These are phyloP conservation scores for Ramichloridium luteum DNA, from an alignment of 2,329 filamentous ascomycete genomes.

Conservation along the genomic window DNA sequence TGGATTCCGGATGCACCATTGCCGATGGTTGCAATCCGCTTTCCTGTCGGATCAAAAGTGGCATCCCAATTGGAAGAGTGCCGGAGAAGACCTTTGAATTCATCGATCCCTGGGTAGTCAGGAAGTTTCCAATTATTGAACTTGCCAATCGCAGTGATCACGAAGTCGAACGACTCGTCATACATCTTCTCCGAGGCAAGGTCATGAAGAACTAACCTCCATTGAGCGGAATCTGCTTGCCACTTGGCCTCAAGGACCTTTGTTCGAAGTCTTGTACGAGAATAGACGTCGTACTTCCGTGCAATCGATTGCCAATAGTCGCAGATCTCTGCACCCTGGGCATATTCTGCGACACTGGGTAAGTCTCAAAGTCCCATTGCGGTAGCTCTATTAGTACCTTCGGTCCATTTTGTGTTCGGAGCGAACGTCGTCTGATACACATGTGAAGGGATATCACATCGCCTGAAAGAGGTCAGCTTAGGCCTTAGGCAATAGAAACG, in stretches of 20 bases:
- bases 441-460: constrained; percentile 58
- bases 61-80: constrained; percentile 30
- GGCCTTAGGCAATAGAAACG: neutral
- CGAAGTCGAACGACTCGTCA: constrained; percentile 44
- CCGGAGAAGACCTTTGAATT: constrained; percentile 26
- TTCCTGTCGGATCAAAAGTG: constrained; percentile 23
- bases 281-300: constrained; percentile 51
- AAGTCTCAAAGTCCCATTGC: too few species aligned
- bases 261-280: constrained; percentile 43
- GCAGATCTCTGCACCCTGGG: constrained; percentile 53
- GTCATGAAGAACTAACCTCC: constrained; percentile 44
- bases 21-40: constrained; percentile 31
- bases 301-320: constrained; percentile 55
- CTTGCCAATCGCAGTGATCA: constrained; percentile 51
- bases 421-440: constrained; percentile 58
- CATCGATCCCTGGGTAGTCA: constrained; percentile 30
- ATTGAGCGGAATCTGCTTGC: constrained; percentile 41
- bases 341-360: constrained; percentile 44
- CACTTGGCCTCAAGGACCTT: constrained; percentile 46
- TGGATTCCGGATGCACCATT: constrained; percentile 31
- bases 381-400: too few species aligned
- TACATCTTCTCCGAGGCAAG: constrained; percentile 9
- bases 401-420: constrained; percentile 56
- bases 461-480: constrained; percentile 44
- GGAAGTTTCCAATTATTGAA: constrained; percentile 56